phyloP scores from a whole-genome alignment of 805 yeast species.

The Saccharomyces kudriavzevii region DNA sequence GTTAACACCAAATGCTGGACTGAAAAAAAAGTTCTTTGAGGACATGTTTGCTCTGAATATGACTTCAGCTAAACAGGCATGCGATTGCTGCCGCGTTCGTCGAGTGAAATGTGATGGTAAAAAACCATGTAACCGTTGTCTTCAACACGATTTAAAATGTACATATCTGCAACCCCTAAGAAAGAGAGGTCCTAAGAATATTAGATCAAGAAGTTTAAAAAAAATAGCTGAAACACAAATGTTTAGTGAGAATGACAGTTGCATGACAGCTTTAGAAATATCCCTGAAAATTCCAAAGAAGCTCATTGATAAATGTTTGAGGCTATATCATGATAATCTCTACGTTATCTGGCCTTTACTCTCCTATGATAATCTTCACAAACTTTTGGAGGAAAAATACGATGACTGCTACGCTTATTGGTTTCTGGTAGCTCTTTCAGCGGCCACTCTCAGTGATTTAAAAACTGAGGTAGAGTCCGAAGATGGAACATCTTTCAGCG shows the following conservation, averaged over 20 bases:
- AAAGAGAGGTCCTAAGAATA: background rate
- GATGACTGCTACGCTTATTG: background rate
- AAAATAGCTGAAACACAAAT: background rate
- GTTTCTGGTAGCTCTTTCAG: background rate
- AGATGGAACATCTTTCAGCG: slow-evolving; percentile 78
- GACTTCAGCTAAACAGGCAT: background rate
- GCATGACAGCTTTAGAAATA: background rate
- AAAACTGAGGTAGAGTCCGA: slow-evolving; percentile 64
- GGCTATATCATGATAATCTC: background rate
- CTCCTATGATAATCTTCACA: background rate
- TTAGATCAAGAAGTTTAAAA: background rate
- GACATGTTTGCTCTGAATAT: background rate
- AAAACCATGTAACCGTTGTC: background rate
- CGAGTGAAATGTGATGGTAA: background rate
- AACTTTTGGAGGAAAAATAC: background rate
- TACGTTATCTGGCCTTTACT: background rate
- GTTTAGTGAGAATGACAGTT: background rate
- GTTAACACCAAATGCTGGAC: background rate
- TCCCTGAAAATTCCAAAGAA: background rate
- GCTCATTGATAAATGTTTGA: background rate
- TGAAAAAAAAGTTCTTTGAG: background rate
- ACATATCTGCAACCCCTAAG: background rate
- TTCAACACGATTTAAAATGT: background rate
- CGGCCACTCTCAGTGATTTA: slow-evolving; percentile 41
- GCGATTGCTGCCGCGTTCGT: background rate